Conservation (phyloP, 1,139 yeast genomes). For the Pichia sp. region DNA sequence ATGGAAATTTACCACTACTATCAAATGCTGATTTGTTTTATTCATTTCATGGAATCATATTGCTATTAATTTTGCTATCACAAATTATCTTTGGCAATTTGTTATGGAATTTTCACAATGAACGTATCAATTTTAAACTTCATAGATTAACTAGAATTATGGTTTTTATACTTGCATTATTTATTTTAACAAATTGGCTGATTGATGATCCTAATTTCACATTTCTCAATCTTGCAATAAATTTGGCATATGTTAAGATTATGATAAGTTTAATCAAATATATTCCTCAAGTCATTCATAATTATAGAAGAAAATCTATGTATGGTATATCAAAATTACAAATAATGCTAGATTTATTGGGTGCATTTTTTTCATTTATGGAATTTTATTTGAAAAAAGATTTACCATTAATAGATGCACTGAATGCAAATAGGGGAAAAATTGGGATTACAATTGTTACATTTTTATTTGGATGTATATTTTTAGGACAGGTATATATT, state of each 20-base stretch:
- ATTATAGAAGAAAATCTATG: slow-evolving; percentile 47
- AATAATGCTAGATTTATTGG: slow-evolving; percentile 44
- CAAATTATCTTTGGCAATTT: slow-evolving; percentile 33
- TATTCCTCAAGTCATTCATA: slow-evolving; percentile 54
- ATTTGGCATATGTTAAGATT: slow-evolving; percentile 47
- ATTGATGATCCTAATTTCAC: slow-evolving; percentile 15
- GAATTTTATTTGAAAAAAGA: slow-evolving; percentile 39
- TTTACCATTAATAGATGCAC: slow-evolving; percentile 17
- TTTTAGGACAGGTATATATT: slow-evolving; percentile 27
- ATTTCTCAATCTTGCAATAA: slow-evolving; percentile 35
- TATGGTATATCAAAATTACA: slow-evolving; percentile 52
- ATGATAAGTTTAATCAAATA: slow-evolving; percentile 52
- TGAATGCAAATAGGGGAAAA: slow-evolving; percentile 33
- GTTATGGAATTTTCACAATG: slow-evolving; percentile 30
- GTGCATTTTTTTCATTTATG: slow-evolving; percentile 44
- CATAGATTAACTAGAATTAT: slow-evolving; percentile 21
- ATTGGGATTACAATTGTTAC: slow-evolving; percentile 34
- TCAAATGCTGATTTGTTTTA: slow-evolving; percentile 38
- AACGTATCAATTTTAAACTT: slow-evolving; percentile 26
- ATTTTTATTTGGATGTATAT: slow-evolving; percentile 31
- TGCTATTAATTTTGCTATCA: slow-evolving; percentile 33
- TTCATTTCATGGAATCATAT: slow-evolving; percentile 37
- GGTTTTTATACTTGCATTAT: slow-evolving; percentile 10
- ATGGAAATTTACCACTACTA: slow-evolving; percentile 33
- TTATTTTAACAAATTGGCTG: slow-evolving; percentile 15